A percentile compares a stretch with the other conserved stretches of the same genome.
These are phyloP conservation scores for Vanilla planifolia DNA, from an alignment of 106 monocot genomes.

Conservation along the genomic window DNA sequence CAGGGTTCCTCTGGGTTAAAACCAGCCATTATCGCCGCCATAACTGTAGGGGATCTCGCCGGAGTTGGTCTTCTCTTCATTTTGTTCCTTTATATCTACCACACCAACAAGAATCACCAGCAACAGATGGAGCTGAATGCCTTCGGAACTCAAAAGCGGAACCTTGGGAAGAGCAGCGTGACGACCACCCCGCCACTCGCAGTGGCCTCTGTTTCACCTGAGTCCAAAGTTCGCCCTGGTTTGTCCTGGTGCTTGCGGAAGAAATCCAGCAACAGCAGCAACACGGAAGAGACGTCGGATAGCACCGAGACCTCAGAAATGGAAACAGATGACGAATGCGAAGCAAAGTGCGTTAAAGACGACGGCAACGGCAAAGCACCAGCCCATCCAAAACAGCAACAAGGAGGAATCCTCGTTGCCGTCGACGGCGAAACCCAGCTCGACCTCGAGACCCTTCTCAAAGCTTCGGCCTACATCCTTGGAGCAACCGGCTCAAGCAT, in stretches of 20 bases:
- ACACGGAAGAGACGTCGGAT: conserved; percentile 46
- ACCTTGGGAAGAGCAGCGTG: not conserved
- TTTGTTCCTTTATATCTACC: conserved; percentile 59
- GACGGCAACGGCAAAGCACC: not conserved
- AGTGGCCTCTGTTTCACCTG: not conserved
- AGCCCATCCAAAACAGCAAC: not conserved
- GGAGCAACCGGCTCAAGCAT: conserved; percentile 86
- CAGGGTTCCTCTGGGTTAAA: conserved; percentile 18
- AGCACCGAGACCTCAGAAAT: conserved; percentile 36
- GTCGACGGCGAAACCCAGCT: conserved; percentile 79
- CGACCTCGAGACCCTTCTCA: conserved; percentile 85
- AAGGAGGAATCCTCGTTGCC: conserved; percentile 49
- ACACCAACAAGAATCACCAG: conserved; percentile 56
- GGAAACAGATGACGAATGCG: conserved; percentile 26
- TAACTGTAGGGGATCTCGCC: conserved; percentile 63
- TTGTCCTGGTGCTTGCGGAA: conserved; percentile 35
- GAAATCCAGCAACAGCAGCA: conserved; percentile 14
- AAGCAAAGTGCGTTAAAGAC: not conserved
- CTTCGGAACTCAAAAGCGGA: too few relatives aligned
- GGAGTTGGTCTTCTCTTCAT: conserved; percentile 62
- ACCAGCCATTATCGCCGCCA: conserved; percentile 57
- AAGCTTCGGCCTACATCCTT: conserved; percentile 96
- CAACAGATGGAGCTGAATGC: too few relatives aligned
- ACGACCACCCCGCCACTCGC: too few relatives aligned
- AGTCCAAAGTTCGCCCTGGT: conserved; percentile 1